Base-by-base conservation (phyloP, 345 rosid species). In the Cardamine chenopodiifolia region DNA sequence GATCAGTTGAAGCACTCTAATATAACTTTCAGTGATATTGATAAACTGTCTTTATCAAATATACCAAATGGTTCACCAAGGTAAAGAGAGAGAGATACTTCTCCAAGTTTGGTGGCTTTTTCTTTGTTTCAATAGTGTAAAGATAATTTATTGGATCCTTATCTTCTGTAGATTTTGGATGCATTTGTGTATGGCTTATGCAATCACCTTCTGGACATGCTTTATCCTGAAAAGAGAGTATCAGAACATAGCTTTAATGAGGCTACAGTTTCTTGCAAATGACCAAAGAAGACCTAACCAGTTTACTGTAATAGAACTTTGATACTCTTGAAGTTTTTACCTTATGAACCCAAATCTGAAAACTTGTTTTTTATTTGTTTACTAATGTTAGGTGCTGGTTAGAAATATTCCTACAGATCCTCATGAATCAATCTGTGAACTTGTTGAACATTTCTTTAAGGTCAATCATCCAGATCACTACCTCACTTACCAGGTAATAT, bases 381-480 rank as follows among this genome's bases (percentile, higher is more conserved):
- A 7, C 58, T 10, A 19, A 28, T 71, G 72, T 55, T 70, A 94
- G 98, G 98, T 94, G 22, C 87, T 94, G 66, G 93, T 90, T 2
- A 84, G 89, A 79, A 91, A 87, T 71, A 88, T 94, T 66, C 97
- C 98, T 15, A 78, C 86, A 13, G 97, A 94, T 81, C 92, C 93
- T 60, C 90, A 94, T 79, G 98, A 94, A 83, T 86, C 98, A 20
- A 85, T 91, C 69, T 66, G 89, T 77, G 91, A 94, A 81, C 96
- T 86, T 34, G 93, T 91, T 68, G 93, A 91, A 62, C 98, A 94
- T 73, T 91, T 90, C 77, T 91, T 94, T 58, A 82, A 88, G 18
- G 98, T 94, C 73, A 94, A 94, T 80, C 97, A 91, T 85, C 91
- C 97, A 45, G 87, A 87, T 68, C 86, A 86, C 55, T 91, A 84